phyloP scores from a whole-genome alignment of 192 early-diverging fungal genomes.

The Podila epigama region DNA sequence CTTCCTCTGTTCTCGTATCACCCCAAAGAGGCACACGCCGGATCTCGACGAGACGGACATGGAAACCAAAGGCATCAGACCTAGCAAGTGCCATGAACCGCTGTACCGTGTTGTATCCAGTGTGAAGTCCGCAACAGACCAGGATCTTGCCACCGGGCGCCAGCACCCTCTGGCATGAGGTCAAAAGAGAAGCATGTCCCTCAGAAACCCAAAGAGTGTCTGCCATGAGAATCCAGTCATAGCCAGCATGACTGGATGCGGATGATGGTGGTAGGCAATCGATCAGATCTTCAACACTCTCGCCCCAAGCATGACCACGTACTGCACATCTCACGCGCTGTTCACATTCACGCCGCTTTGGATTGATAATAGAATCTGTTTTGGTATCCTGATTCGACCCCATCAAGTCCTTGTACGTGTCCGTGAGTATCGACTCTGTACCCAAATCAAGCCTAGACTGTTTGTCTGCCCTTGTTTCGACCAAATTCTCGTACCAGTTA shows the following conservation, averaged over 20 bases:
- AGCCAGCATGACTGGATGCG: neutral
- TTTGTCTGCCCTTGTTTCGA: conserved; percentile 15
- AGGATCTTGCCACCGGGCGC: conserved; percentile 16
- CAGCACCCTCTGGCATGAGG: conserved; percentile 24
- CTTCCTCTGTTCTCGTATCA: conserved; percentile 14
- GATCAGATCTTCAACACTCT: conserved; percentile 28
- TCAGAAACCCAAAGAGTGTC: conserved; percentile 46
- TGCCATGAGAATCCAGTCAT: conserved; percentile 37
- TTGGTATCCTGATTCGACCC: too few species aligned
- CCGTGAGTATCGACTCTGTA: neutral
- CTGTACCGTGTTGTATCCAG: conserved; percentile 26
- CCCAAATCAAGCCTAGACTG: neutral
- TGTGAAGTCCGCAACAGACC: conserved; percentile 40
- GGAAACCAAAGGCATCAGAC: conserved; percentile 9
- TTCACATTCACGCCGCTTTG: neutral
- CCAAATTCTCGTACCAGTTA: conserved; percentile 44
- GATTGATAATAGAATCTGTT: neutral
- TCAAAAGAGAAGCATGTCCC: conserved; percentile 16
- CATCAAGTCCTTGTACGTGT: neutral
- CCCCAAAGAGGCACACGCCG: conserved; percentile 28
- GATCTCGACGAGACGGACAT: conserved; percentile 19
- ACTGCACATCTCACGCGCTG: conserved; percentile 36
- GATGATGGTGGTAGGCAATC: conserved; percentile 14
- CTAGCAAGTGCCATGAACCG: conserved; percentile 24
- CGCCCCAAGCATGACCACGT: conserved; percentile 40